Conservation (phyloP, 1,139 yeast genomes). For the Trichomonascaceae sp. region DNA sequence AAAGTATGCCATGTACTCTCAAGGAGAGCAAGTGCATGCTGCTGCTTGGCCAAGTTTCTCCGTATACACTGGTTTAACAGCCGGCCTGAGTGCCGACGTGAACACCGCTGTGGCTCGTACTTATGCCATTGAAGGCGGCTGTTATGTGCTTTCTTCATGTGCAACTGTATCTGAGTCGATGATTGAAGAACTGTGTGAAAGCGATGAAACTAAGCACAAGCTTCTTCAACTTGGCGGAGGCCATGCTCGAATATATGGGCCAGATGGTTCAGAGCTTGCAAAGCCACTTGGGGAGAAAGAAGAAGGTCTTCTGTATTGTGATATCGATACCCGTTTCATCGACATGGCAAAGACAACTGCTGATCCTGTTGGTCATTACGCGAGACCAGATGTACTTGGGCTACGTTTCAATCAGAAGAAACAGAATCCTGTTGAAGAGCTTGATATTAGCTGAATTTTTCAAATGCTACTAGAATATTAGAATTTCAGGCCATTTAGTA, state of each 20-base stretch:
- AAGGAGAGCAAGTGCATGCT: constrained; percentile 35
- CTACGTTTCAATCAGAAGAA: constrained; percentile 5
- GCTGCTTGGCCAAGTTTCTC: constrained; percentile 28
- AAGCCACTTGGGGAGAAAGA: constrained; percentile 34
- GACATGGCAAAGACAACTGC: constrained; percentile 36
- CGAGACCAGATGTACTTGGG: constrained; percentile 37
- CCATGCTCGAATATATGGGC: constrained; percentile 29
- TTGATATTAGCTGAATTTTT: background rate
- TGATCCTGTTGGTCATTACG: constrained; percentile 38
- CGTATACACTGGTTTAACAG: constrained; percentile 9
- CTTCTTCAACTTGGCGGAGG: background rate
- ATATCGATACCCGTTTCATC: constrained; percentile 33
- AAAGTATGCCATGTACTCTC: constrained; percentile 37
- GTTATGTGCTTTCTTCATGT: constrained; percentile 11
- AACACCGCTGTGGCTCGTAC: constrained; percentile 10
- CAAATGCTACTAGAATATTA: background rate
- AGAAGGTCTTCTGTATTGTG: constrained; percentile 36
- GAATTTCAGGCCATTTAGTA: background rate
- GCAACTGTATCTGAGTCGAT: constrained; percentile 24
- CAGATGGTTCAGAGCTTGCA: constrained; percentile 38
- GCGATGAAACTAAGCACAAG: background rate
- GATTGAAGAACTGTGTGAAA: constrained; percentile 33
- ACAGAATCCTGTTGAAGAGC: background rate
- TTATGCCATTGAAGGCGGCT: constrained; percentile 13
- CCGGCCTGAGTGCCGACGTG: constrained; percentile 3